Evolutionary conservation across 805 yeast genomes (phyloP).

Genomic region (Sugiyamaella smithiae): DNA sequence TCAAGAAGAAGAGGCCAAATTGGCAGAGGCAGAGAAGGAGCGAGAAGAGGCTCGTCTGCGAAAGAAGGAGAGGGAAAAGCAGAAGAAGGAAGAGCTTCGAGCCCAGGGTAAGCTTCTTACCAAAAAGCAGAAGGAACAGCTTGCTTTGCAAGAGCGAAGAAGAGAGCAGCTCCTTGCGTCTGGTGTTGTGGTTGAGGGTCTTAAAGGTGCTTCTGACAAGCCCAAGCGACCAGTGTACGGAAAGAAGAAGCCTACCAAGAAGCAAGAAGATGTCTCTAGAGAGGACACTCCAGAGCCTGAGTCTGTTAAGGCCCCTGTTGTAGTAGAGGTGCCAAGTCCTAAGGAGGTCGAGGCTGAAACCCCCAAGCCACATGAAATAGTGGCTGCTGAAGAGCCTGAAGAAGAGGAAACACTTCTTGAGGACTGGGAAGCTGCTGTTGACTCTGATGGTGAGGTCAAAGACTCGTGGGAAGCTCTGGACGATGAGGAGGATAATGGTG

Average conservation of each 20-base stretch:
- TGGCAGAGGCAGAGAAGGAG: constrained; percentile 61
- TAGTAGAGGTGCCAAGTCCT: neutral
- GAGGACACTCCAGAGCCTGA: constrained; percentile 21
- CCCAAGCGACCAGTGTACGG: constrained; percentile 51
- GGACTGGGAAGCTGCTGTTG: constrained; percentile 77
- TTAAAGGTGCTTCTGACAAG: constrained; percentile 45
- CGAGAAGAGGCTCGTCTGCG: constrained; percentile 52
- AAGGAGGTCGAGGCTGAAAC: constrained; percentile 7
- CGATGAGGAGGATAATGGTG: constrained; percentile 18
- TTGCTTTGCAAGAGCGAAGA: constrained; percentile 80
- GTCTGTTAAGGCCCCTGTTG: constrained; percentile 23
- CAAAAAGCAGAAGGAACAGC: constrained; percentile 93
- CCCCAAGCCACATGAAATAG: constrained; percentile 20
- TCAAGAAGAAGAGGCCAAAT: constrained; percentile 50
- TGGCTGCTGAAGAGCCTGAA: constrained; percentile 27
- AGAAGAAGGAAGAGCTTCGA: constrained; percentile 84
- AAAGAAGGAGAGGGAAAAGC: constrained; percentile 85
- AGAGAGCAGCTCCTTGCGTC: constrained; percentile 77
- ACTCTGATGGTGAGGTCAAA: constrained; percentile 52
- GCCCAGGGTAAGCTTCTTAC: constrained; percentile 94
- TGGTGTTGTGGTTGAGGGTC: constrained; percentile 73
- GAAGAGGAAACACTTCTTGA: constrained; percentile 65
- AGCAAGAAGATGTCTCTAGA: constrained; percentile 25
- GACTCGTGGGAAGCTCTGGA: constrained; percentile 31
- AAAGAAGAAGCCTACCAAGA: constrained; percentile 37